A percentile compares a stretch with the other conserved stretches of the same genome.
These are phyloP conservation scores for Dendrothele bispora DNA, from an alignment of 768 basidiomycete genomes.

Conservation along the genomic window DNA sequence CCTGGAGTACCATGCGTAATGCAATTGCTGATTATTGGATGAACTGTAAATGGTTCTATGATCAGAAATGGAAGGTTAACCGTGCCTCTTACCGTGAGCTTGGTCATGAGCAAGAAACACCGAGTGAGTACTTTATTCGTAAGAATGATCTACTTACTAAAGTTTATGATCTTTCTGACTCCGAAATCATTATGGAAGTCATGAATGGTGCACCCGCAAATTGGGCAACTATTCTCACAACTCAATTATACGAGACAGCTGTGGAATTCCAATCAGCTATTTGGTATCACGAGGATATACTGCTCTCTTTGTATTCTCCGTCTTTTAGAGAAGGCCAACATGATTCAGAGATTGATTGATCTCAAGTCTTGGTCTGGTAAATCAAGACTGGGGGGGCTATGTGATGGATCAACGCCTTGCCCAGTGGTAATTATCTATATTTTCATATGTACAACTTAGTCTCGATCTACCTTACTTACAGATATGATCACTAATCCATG, in stretches of 20 bases:
- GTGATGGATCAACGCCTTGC: no score
- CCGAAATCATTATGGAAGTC: slow-evolving; percentile 33
- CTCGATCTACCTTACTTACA: no score
- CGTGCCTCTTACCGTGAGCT: slow-evolving; percentile 26
- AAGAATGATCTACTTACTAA: slow-evolving; percentile 24
- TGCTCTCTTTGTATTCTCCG: no score
- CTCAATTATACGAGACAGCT: slow-evolving; percentile 20
- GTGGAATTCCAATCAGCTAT: no score
- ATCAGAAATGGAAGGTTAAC: slow-evolving; percentile 23
- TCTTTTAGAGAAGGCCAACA: no score
- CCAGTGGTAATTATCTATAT: no score
- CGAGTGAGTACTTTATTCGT: slow-evolving; percentile 34
- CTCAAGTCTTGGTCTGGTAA: no score
- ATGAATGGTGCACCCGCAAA: slow-evolving; percentile 35
- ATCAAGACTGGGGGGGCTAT: no score
- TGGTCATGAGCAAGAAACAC: slow-evolving; percentile 23
- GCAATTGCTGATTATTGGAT: slow-evolving; percentile 30
- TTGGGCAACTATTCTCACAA: slow-evolving; percentile 20
- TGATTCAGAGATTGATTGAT: no score
- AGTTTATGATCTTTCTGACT: slow-evolving; percentile 16
- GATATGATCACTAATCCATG: no score
- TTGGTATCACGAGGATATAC: no score
- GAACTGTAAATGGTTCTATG: slow-evolving; percentile 30
- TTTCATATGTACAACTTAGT: no score
- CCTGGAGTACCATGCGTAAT: slow-evolving; percentile 28